Base-by-base conservation (phyloP, 345 rosid species). In the Aegle marmelos region DNA sequence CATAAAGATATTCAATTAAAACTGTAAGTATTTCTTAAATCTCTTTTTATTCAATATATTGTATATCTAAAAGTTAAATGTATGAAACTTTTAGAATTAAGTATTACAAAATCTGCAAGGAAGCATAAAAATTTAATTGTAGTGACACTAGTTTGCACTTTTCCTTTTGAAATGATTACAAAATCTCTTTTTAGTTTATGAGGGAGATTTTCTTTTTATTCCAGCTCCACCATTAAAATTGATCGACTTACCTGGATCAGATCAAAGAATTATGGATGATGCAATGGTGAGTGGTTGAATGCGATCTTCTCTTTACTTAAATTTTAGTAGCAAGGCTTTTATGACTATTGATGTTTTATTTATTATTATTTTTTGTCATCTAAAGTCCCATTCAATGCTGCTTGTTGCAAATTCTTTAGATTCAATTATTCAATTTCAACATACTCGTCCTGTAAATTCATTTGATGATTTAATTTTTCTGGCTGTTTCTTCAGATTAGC, bases 231-330 rank as follows among this genome's bases (percentile, higher is more conserved):
- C 99, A 24, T 76, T 96, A 79, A 96, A 96, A 87, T 85, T 96
- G 89, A 79, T 91, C 74, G 99, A 96, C 85, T 88, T 96, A 83
- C 99, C 99, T 63, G 99, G 99, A 85, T 83, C 94, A 86, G 99
- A 96, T 84, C 99, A 94, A 88, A 90, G 98, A 81, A 89, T 90
- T 79, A 87, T 94, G 87, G 98, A 91, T 66, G 98, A 91, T 73
- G 83, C 97, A 36, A 72, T 90, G 97, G 99, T 96, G 79, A 87
- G 98, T 67, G 57, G 53, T 71, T 73, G 14, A 77, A 72, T 54
- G 7, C 19, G 11, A 27, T 67, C n/a, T 25, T 37, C 39, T 19
- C 53, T 76, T 73, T 73, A 59, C 60, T 76, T 57, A 19, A 73
- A 25, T 11, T 61, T 31, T 70, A 33, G 45, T 34, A 61, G 31